phyloP scores from a whole-genome alignment of 192 early-diverging fungal genomes.

The Pilobolus umbonatus region DNA sequence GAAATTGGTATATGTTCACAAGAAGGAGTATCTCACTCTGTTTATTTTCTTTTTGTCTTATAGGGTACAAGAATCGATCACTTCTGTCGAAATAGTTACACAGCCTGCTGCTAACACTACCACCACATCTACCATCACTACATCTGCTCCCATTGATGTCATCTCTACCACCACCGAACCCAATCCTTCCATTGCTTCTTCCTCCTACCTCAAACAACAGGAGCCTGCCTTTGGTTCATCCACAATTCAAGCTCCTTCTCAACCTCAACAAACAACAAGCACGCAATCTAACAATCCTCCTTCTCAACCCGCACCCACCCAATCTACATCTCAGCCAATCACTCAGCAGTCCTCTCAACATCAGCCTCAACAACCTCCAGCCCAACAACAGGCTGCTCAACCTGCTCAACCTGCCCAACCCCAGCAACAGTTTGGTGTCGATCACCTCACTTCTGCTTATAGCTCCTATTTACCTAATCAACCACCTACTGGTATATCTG shows the following conservation, averaged over 20 bases:
- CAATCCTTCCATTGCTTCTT: background rate
- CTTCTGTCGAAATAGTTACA: constrained; percentile 25
- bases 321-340: constrained; percentile 6
- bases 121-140: background rate
- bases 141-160: background rate
- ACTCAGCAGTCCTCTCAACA: constrained; percentile 7
- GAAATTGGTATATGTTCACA: no score
- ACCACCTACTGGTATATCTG: constrained; percentile 41
- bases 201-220: background rate
- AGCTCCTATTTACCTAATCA: constrained; percentile 47
- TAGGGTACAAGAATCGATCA: constrained; percentile 22
- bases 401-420: constrained; percentile 38
- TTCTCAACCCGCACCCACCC: background rate
- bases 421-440: constrained; percentile 42
- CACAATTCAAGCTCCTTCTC: background rate
- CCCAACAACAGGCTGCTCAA: constrained; percentile 8
- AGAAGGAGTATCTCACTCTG: background rate
- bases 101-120: background rate
- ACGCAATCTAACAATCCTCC: background rate
- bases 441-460: constrained; percentile 47
- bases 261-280: background rate
- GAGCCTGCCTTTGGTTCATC: background rate
- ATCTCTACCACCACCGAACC: constrained; percentile 5
- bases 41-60: background rate
- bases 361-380: background rate